A percentile compares a stretch with the other conserved stretches of the same genome.
Evolutionary conservation across 371 early-diverging fungal genomes (phyloP).

Genomic region (Scutellospora calospora): DNA sequence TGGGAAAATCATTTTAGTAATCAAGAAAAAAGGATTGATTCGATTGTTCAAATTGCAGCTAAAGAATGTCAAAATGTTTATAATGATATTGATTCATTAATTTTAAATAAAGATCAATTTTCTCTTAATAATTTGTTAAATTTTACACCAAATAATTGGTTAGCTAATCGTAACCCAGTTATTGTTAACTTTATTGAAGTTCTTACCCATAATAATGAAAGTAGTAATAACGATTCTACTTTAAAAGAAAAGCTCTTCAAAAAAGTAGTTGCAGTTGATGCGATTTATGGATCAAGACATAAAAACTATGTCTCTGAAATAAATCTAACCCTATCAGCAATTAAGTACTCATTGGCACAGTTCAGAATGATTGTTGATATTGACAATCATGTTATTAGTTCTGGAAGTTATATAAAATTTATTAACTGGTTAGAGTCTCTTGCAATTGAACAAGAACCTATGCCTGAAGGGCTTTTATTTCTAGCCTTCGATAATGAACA

Average conservation of each 20-base stretch:
- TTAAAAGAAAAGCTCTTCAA: constrained; percentile 26
- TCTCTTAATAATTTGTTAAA: constrained; percentile 27
- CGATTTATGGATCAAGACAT: constrained; percentile 11
- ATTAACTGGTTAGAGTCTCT: constrained; percentile 30
- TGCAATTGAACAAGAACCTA: neutral
- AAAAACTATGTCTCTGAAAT: constrained; percentile 21
- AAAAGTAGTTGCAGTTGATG: constrained; percentile 2
- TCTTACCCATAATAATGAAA: neutral
- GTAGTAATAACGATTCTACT: neutral
- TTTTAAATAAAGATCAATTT: constrained; percentile 25
- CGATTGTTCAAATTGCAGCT: constrained; percentile 12
- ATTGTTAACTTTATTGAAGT: constrained; percentile 25
- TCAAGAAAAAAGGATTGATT: constrained; percentile 18
- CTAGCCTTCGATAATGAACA: constrained; percentile 34
- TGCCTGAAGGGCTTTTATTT: constrained; percentile 11
- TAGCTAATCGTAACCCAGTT: neutral
- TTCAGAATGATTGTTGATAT: constrained; percentile 26
- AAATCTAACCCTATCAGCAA: constrained; percentile 13
- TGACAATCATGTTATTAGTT: constrained; percentile 32
- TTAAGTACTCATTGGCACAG: constrained; percentile 19
- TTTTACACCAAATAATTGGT: neutral
- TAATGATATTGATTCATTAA: constrained; percentile 11
- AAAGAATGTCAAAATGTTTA: constrained; percentile 14
- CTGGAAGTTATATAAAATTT: constrained; percentile 23
- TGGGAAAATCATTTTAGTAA: neutral